Evolutionary conservation across 129 eudicot species (phyloP), one percentile per base, ranked within the genome.

Genomic region (Tanacetum coccineum): DNA sequence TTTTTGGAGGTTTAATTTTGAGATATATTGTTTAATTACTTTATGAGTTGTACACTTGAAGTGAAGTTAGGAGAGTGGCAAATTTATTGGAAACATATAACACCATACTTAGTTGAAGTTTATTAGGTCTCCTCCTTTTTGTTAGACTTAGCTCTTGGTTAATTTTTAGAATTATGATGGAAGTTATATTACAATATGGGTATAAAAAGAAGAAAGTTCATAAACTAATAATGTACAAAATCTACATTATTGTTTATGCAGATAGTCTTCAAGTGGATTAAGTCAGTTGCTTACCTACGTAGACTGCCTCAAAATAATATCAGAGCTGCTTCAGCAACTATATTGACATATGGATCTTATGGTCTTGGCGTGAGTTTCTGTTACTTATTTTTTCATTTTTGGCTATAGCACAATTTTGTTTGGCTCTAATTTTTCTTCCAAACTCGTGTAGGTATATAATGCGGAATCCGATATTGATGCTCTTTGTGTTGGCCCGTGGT

Each of bases 291-390:
- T 51, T 72, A 54, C 53, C 81, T 78, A 54, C 70, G 86, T 45
- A 66, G 67, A 63, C 68, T 88, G 62, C 80, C 81, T 6, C 67
- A 53, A 39, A 54, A 45, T 66, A 54, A 66, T 40, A 67, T 76
- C 53, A 65, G 56, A 39, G 70, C 57, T 72, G 82, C 95, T 72
- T 82, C 91, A 40, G 91, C 84, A 36, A 76, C 91, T 14, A 60
- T 88, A 66, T 72, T 88, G 70, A 46, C 82, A 2, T 82, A 80
- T 78, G 95, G 95, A 78, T 80, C 88, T 1, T 88, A 80, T 73
- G 91, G 91, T 30, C 95, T 88, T 47, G 95, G 87, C 21, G 95
- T 88, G 67, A 80, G 95, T 64, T 39, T 70, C 55, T 19, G 50
- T 60, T 62, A 20, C 62, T 62, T 59, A 39, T 21, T 63, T 64